A percentile compares a stretch with the other conserved stretches of the same genome.
Evolutionary conservation across 169 alveolate genomes (phyloP).

Genomic region (Amoebophrya sp.): DNA sequence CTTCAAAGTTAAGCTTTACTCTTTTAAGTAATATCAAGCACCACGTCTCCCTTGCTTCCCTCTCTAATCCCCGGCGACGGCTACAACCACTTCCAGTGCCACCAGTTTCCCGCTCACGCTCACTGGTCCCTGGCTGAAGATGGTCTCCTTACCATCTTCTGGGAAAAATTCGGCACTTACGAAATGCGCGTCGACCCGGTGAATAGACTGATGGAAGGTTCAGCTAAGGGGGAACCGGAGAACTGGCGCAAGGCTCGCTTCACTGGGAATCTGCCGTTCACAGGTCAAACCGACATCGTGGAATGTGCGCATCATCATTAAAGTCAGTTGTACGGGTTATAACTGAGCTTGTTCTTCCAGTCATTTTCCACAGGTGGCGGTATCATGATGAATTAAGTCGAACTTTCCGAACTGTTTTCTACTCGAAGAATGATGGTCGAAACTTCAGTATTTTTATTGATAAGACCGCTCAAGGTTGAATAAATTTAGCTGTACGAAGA

Average conservation of each 20-base stretch:
- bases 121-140: not conserved
- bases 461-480: too few species aligned
- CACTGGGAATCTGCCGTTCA: not conserved
- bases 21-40: too few species aligned
- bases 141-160: not conserved
- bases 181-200: not conserved
- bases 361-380: too few species aligned
- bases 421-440: too few species aligned
- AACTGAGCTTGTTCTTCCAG: too few species aligned
- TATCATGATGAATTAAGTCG: too few species aligned
- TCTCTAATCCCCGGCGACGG: not conserved
- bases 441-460: too few species aligned
- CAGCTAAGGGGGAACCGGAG: not conserved
- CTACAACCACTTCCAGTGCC: conserved; percentile 23
- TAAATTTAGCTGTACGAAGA: too few species aligned
- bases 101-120: conserved; percentile 9
- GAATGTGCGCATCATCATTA: not conserved
- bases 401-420: too few species aligned
- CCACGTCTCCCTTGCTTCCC: too few species aligned
- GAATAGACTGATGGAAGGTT: not conserved
- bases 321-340: too few species aligned
- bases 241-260: conserved; percentile 19
- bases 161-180: not conserved
- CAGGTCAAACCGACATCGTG: not conserved
- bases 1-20: too few species aligned